A percentile compares a stretch with the other conserved stretches of the same genome.
Conservation (phyloP, 192 early-diverging fungal genomes). For the Coemansia sp. region DNA sequence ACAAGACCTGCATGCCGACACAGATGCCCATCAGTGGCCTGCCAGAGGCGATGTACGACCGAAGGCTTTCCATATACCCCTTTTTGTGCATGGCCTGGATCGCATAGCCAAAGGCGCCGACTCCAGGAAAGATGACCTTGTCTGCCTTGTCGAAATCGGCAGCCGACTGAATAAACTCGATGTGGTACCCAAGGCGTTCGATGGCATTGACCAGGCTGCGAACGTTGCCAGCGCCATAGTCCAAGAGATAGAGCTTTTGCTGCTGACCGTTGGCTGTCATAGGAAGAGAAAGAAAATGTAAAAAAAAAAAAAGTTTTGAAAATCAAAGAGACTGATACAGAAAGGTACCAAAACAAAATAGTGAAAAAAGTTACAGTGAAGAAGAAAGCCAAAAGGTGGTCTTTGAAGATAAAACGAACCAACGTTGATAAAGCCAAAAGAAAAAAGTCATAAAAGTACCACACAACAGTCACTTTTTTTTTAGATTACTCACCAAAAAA, state of each 20-base stretch:
- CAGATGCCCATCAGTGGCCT: conserved; percentile 98
- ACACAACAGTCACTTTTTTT: neutral
- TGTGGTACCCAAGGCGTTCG: conserved; percentile 81
- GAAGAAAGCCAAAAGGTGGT: too few species aligned
- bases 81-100: conserved; percentile 75
- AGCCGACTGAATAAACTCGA: conserved; percentile 72
- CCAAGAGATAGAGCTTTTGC: conserved; percentile 73
- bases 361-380: too few species aligned
- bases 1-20: conserved; percentile 96
- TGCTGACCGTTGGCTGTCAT: neutral
- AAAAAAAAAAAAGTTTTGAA: neutral
- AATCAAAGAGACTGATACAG: too few species aligned
- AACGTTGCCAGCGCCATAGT: conserved; percentile 99
- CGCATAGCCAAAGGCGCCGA: conserved; percentile 94
- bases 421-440: too few species aligned
- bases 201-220: conserved; percentile 96
- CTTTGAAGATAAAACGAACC: too few species aligned
- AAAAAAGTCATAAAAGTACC: too few species aligned
- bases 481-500: neutral
- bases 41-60: conserved; percentile 80
- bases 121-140: conserved; percentile 98
- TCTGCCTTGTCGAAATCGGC: conserved; percentile 90
- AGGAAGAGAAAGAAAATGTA: neutral
- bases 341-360: too few species aligned
- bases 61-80: conserved; percentile 80